Evolutionary conservation across 192 early-diverging fungal species (phyloP).

Genomic region (Dissophora globulifera): DNA sequence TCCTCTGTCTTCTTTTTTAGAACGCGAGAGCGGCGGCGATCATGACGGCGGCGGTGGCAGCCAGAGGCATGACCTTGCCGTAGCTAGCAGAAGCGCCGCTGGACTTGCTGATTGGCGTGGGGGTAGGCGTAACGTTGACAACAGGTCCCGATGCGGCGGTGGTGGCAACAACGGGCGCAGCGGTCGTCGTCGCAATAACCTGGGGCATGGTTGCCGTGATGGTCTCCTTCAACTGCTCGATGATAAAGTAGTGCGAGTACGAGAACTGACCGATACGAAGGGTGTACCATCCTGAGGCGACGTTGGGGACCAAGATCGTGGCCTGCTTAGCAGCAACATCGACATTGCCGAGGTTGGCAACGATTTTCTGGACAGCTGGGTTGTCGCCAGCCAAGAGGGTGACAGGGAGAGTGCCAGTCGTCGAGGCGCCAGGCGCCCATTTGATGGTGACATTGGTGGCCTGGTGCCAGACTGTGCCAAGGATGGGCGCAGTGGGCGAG

Average conservation of each 20-base stretch:
- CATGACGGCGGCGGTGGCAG: neutral
- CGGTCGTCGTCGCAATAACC: neutral
- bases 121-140: neutral
- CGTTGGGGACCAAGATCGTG: neutral
- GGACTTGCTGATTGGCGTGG: neutral
- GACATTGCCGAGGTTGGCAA: neutral
- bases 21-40: neutral
- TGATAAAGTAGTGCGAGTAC: neutral
- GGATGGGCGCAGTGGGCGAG: neutral
- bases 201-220: neutral
- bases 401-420: neutral
- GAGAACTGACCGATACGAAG: neutral
- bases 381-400: neutral
- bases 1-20: too few species aligned
- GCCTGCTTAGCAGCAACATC: neutral
- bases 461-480: neutral
- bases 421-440: neutral
- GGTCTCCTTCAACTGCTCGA: neutral
- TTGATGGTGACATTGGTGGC: neutral
- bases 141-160: neutral
- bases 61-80: neutral
- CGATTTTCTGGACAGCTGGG: neutral
- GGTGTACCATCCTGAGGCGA: slow-evolving; percentile 2
- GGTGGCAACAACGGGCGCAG: neutral
- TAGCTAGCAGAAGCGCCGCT: neutral